Conservation (phyloP, 2,329 filamentous ascomycete genomes). For the Nannizziopsis barbatae region DNA sequence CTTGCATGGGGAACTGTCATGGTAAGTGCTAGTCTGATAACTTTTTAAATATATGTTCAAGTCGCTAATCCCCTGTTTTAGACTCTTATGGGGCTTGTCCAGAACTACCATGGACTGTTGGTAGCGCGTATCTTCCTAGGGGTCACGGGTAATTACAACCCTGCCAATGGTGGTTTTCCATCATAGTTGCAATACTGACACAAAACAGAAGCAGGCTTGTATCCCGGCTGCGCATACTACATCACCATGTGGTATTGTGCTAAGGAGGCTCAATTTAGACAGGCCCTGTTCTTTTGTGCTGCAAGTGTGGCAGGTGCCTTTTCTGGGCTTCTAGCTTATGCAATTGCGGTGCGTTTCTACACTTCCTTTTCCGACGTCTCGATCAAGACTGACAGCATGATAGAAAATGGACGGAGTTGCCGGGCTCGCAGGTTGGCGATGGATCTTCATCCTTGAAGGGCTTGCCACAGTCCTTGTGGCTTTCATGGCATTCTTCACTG, state of each 20-base stretch:
- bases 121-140: slow-evolving; percentile 39
- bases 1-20: slow-evolving; percentile 40
- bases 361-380: slow-evolving; percentile 11
- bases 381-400: slow-evolving; percentile 2
- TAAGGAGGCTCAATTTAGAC: slow-evolving; percentile 34
- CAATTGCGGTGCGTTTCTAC: slow-evolving; percentile 31
- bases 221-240: slow-evolving; percentile 36
- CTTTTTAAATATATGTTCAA: neutral
- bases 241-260: slow-evolving; percentile 39
- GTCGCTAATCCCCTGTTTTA: slow-evolving; percentile 8
- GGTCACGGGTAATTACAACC: slow-evolving; percentile 20
- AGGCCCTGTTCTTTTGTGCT: slow-evolving; percentile 39
- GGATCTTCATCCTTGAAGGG: slow-evolving; percentile 43
- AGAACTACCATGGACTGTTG: slow-evolving; percentile 38
- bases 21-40: slow-evolving; percentile 16
- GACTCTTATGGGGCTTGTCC: slow-evolving; percentile 41
- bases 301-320: slow-evolving; percentile 43
- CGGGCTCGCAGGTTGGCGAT: slow-evolving; percentile 39
- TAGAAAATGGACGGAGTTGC: slow-evolving; percentile 42
- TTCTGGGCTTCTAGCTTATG: slow-evolving; percentile 42
- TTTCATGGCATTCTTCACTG: slow-evolving; percentile 34
- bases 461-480: slow-evolving; percentile 37
- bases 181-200: neutral
- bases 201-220: slow-evolving; percentile 31
- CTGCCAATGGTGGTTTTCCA: neutral